These are phyloP conservation scores for Saccharum spontaneum DNA, from an alignment of 176 grass and related monocot species.

Conservation along the genomic window DNA sequence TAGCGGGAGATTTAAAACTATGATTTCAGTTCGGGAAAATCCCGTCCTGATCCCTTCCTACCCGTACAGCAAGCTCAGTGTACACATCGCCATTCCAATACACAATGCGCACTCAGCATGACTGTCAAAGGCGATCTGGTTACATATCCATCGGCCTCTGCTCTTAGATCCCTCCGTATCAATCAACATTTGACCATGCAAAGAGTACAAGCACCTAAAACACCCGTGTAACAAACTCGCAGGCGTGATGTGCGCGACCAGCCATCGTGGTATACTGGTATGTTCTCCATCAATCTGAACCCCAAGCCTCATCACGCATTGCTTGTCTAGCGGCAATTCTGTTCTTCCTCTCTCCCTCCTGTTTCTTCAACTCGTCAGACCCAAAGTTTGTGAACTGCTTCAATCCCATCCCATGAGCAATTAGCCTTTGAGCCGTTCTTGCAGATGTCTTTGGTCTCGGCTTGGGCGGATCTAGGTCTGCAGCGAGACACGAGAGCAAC, in stretches of 20 bases:
- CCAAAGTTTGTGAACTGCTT: slow-evolving; percentile 47
- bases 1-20: no score
- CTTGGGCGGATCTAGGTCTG: slow-evolving; percentile 85
- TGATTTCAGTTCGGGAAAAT: no score
- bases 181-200: background rate
- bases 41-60: no score
- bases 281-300: slow-evolving; percentile 48
- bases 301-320: slow-evolving; percentile 77
- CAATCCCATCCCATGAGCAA: slow-evolving; percentile 78
- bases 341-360: slow-evolving; percentile 72
- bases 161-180: background rate
- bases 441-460: slow-evolving; percentile 80
- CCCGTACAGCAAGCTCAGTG: no score
- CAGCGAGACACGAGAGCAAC: background rate
- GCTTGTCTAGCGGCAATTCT: slow-evolving; percentile 63
- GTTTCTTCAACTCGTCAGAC: slow-evolving; percentile 57
- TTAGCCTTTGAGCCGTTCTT: slow-evolving; percentile 72
- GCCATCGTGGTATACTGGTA: no score
- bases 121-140: no score
- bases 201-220: background rate
- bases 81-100: background rate
- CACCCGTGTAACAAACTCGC: background rate
- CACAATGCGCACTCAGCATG: no score
- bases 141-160: background rate
- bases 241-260: background rate